phyloP scores from a whole-genome alignment of 768 basidiomycete species.

The Pleurotus giganteus region DNA sequence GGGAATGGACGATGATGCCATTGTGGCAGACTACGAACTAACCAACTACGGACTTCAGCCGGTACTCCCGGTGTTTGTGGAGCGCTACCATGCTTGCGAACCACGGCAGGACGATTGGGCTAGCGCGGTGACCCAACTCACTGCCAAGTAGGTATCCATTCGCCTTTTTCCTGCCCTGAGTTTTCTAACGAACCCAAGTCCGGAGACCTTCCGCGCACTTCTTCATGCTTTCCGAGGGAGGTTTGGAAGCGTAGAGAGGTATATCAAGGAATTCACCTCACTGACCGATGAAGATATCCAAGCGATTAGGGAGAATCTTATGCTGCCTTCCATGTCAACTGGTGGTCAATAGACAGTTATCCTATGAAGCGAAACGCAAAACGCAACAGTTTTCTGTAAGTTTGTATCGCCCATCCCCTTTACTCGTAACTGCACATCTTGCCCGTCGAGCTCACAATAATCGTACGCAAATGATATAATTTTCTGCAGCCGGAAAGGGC shows the following conservation, averaged over 20 bases:
- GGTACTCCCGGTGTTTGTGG: background rate
- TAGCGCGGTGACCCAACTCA: background rate
- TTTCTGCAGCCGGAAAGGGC: constrained; percentile 47
- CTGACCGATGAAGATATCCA: background rate
- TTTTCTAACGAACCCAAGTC: background rate
- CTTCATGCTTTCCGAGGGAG: background rate
- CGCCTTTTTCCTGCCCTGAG: background rate
- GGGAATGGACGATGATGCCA: background rate
- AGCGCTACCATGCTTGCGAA: background rate
- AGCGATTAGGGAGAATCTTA: background rate
- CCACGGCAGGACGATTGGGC: background rate
- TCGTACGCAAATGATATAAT: too few relatives aligned
- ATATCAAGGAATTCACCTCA: background rate
- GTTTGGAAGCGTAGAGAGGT: background rate
- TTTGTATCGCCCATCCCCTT: too few relatives aligned
- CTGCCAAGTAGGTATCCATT: background rate
- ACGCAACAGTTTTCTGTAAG: too few relatives aligned
- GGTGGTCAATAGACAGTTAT: too few relatives aligned
- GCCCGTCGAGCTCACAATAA: too few relatives aligned
- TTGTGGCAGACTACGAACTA: background rate
- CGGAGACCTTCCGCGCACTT: background rate
- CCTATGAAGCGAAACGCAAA: too few relatives aligned
- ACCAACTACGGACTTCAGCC: background rate
- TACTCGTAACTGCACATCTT: too few relatives aligned
- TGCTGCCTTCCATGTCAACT: background rate